Conservation (phyloP, 2,329 filamentous ascomycete genomes). For the Colletotrichum cereale region DNA sequence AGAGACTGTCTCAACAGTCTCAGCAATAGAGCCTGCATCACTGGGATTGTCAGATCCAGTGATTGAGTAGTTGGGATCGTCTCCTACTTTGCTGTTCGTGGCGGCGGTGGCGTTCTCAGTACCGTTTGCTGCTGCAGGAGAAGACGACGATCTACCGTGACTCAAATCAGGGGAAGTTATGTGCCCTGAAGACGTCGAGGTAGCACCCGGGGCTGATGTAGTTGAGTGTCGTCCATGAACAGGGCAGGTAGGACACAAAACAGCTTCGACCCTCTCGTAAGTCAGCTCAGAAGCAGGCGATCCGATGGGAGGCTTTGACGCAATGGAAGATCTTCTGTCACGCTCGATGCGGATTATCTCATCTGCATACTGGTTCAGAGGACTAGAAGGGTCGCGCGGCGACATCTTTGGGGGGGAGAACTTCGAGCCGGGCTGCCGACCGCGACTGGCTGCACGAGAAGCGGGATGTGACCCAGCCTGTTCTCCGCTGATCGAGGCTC, state of each 20-base stretch:
- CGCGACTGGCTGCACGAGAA: constrained; percentile 21
- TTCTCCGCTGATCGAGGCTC: not conserved
- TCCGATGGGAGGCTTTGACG: not conserved
- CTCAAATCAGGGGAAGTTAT: too few relatives aligned
- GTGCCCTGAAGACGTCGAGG: too few relatives aligned
- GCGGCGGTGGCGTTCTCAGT: not conserved
- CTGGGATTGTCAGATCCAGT: not conserved
- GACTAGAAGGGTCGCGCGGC: not conserved
- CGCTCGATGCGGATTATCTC: not conserved
- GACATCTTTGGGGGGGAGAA: constrained; percentile 19
- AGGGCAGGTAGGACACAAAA: constrained; percentile 41
- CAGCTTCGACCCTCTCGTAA: constrained; percentile 42
- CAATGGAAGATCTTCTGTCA: not conserved
- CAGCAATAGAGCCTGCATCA: constrained; percentile 7
- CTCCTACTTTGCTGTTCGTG: not conserved
- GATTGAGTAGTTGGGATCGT: not conserved
- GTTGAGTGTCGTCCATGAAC: constrained; percentile 39
- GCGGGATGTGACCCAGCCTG: not conserved
- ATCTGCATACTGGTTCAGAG: too few relatives aligned
- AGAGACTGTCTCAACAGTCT: constrained; percentile 20
- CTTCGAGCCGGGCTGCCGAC: not conserved
- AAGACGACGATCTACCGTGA: not conserved
- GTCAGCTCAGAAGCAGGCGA: not conserved
- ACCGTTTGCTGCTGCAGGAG: not conserved
- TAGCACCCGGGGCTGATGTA: too few relatives aligned